Evolutionary conservation across 1,284 basidiomycete genomes (phyloP).

Genomic region (Ustanciosporium gigantosporum): DNA sequence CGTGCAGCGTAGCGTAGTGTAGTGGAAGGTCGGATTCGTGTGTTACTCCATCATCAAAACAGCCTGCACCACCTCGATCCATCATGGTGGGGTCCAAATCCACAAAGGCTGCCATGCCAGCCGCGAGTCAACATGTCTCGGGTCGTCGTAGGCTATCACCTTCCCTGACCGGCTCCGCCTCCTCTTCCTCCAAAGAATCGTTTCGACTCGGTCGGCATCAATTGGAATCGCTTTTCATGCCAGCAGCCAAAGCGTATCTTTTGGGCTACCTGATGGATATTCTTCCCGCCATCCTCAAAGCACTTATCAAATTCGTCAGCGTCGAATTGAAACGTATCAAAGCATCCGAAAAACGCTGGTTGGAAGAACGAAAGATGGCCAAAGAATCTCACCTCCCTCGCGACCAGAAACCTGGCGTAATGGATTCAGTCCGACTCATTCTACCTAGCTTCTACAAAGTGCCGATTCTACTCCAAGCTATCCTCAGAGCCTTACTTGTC

Average conservation of each 20-base stretch:
- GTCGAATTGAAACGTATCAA: constrained; percentile 31
- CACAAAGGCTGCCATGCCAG: too few relatives aligned
- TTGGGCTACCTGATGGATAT: constrained; percentile 51
- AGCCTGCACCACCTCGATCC: too few relatives aligned
- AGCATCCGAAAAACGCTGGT: constrained; percentile 15
- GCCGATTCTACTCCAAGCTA: constrained; percentile 13
- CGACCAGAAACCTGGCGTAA: constrained; percentile 3
- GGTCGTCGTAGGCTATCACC: too few relatives aligned
- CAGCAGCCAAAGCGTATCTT: constrained; percentile 45
- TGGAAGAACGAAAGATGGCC: constrained; percentile 24
- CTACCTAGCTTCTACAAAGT: constrained; percentile 18
- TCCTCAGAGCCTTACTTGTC: constrained; percentile 18
- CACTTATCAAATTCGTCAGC: constrained; percentile 38
- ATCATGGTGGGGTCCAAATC: too few relatives aligned
- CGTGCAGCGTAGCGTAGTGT: too few relatives aligned
- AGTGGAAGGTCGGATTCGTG: too few relatives aligned
- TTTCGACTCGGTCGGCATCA: background rate
- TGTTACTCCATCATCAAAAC: too few relatives aligned
- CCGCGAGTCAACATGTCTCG: too few relatives aligned
- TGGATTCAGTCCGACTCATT: constrained; percentile 11
- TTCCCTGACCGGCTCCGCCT: too few relatives aligned
- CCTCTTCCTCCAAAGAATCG: background rate
- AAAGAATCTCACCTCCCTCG: constrained; percentile 5
- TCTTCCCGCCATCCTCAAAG: constrained; percentile 51
- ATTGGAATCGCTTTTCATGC: constrained; percentile 39